Conservation (phyloP, 306 rosid species). For the Senna tora region DNA sequence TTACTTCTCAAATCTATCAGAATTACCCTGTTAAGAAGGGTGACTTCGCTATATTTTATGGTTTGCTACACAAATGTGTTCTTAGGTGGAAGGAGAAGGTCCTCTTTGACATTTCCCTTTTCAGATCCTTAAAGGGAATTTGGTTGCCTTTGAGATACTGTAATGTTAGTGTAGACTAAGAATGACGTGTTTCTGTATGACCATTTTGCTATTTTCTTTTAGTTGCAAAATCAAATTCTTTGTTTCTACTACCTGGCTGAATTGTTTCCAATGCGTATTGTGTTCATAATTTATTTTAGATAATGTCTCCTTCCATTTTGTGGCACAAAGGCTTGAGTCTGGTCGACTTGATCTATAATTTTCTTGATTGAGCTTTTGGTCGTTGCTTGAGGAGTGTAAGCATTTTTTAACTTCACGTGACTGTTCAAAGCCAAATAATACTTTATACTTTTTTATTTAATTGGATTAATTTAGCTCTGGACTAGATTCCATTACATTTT, state of each 20-base stretch:
- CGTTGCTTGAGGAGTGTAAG: slow-evolving; percentile 6
- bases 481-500: too few relatives aligned
- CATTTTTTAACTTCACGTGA: neutral
- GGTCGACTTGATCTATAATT: neutral
- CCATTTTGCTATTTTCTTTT: slow-evolving; percentile 2
- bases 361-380: slow-evolving; percentile 5
- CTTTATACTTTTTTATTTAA: neutral
- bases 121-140: neutral
- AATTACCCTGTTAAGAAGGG: neutral
- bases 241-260: slow-evolving; percentile 3
- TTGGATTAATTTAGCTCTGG: too few relatives aligned
- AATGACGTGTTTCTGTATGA: neutral
- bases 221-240: neutral
- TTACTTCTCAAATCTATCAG: neutral
- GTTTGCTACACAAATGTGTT: neutral
- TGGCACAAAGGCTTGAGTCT: neutral
- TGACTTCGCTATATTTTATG: too few relatives aligned
- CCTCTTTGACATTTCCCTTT: neutral
- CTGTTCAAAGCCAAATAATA: slow-evolving; percentile 7
- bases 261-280: slow-evolving; percentile 5
- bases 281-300: neutral
- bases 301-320: slow-evolving; percentile 25
- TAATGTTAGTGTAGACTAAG: too few relatives aligned
- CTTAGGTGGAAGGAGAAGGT: slow-evolving; percentile 20
- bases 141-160: slow-evolving; percentile 5